Base-by-base conservation (phyloP, 345 rosid species). In the Lepidium didymum region DNA sequence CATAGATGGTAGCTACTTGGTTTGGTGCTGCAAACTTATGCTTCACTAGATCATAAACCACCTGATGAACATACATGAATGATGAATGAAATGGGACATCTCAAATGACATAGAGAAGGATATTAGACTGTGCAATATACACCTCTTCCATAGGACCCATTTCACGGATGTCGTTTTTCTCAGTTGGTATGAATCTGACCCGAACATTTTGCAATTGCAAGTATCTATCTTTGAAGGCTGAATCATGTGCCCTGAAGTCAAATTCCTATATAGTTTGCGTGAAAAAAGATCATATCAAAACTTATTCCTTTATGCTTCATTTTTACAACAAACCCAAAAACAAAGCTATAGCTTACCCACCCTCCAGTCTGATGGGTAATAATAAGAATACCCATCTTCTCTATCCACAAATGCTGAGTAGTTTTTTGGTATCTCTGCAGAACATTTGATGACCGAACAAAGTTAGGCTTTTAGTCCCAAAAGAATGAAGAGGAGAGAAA, bases 361-460 rank as follows among this genome's bases (percentile, higher is more conserved):
- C 68, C 83, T 86, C 97, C 98, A 90, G 77, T 93, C 97, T 54
- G 92, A 79, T 62, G 96, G 98, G 76, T 88, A 90, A 71, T 75
- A 76, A 55, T 90, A 93, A 2, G 98, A 83, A 79, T 93, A 93
- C 2, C 97, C 96, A 37, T 93, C 97, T 37, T 46, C 33, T 16
- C 27, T 41, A 68, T 93, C 94, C 19, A 88, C 88, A 63, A 85
- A 93, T 64, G 96, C 73, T 7, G 45, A 8, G 52, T 80, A 93
- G 46, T 62, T 83, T 73, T 81, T 73, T 18, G 92, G 94, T 35
- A 84, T 58, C 77, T 82, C 97, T 93, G 70, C 69, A 71, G n/a
- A 70, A 41, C 51, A 69, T 45, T 15, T n/a, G 21, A 68, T 14
- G 15, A 60, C 14, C 9, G 8, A 68, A 31, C 36, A 53, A 6